Evolutionary conservation across 768 basidiomycete species (phyloP).

Genomic region (Punctularia strigosozonata): DNA sequence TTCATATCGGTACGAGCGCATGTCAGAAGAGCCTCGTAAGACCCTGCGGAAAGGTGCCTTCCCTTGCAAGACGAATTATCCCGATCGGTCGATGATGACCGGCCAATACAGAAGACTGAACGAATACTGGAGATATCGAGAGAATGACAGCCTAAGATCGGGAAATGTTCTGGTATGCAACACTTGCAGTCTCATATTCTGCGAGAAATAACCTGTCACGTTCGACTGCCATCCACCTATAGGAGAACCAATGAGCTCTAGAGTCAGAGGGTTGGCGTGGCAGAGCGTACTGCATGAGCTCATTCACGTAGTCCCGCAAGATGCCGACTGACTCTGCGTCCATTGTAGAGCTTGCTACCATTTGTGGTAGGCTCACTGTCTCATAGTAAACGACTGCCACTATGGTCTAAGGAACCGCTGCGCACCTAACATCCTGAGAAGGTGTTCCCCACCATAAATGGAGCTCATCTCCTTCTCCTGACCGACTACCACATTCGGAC

Average conservation of each 20-base stretch:
- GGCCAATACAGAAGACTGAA: too few species aligned
- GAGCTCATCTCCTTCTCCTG: constrained; percentile 80
- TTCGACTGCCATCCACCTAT: constrained; percentile 72
- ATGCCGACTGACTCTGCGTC: constrained; percentile 78
- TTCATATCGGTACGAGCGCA: too few species aligned
- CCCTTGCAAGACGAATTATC: too few species aligned
- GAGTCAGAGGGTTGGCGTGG: not conserved
- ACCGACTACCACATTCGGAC: constrained; percentile 50
- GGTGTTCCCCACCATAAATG: constrained; percentile 91
- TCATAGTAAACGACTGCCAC: not conserved
- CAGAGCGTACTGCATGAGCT: constrained; percentile 63
- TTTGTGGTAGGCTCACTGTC: constrained; percentile 81
- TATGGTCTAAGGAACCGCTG: constrained; percentile 6
- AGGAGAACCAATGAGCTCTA: not conserved
- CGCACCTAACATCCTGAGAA: constrained; percentile 84
- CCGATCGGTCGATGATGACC: too few species aligned
- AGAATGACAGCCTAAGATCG: too few species aligned
- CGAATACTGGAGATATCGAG: too few species aligned
- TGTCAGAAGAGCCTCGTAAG: too few species aligned
- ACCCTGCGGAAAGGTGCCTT: too few species aligned
- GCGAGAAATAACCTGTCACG: constrained; percentile 59
- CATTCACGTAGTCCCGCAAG: constrained; percentile 82
- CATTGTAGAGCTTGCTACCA: constrained; percentile 84
- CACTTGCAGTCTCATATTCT: constrained; percentile 68
- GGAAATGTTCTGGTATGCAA: constrained; percentile 75